Conservation (phyloP, 495 filamentous ascomycete genomes). For the Wilcoxina mikolae region DNA sequence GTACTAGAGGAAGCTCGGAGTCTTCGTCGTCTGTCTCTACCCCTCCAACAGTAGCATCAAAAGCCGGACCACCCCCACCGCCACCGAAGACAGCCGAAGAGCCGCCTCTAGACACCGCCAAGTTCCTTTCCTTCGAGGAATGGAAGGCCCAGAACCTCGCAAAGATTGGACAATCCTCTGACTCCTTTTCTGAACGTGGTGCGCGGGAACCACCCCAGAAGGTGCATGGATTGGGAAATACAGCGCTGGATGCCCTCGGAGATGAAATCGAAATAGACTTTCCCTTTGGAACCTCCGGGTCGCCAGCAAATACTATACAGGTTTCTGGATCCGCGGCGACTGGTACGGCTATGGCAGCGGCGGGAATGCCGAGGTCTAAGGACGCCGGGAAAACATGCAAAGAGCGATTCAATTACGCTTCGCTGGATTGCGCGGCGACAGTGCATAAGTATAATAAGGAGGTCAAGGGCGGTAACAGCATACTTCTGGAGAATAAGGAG, state of each 20-base stretch:
- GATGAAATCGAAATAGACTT: constrained; percentile 82
- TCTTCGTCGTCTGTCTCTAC: constrained; percentile 12
- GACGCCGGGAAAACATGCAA: constrained; percentile 91
- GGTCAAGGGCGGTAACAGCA: constrained; percentile 68
- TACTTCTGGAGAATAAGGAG: constrained; percentile 93
- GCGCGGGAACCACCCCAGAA: constrained; percentile 31
- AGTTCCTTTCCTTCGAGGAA: constrained; percentile 94
- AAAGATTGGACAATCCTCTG: constrained; percentile 67
- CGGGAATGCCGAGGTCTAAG: constrained; percentile 50
- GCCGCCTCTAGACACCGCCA: constrained; percentile 61
- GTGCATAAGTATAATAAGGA: constrained; percentile 77
- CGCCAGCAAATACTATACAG: constrained; percentile 33
- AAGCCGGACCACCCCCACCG: constrained; percentile 2
- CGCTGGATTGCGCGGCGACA: constrained; percentile 89
- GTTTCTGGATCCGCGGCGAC: constrained; percentile 26
- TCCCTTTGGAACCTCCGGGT: constrained; percentile 18
- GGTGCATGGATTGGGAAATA: constrained; percentile 31
- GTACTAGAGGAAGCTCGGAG: neutral
- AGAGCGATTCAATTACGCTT: constrained; percentile 92
- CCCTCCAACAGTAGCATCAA: too few species aligned
- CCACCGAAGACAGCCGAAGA: constrained; percentile 35
- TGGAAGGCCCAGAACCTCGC: constrained; percentile 93
- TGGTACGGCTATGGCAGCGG: constrained; percentile 27
- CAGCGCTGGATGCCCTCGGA: constrained; percentile 54
- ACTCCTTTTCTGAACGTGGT: constrained; percentile 47